Conservation (phyloP, 192 early-diverging fungal genomes). For the Mycoemilia scoparia region DNA sequence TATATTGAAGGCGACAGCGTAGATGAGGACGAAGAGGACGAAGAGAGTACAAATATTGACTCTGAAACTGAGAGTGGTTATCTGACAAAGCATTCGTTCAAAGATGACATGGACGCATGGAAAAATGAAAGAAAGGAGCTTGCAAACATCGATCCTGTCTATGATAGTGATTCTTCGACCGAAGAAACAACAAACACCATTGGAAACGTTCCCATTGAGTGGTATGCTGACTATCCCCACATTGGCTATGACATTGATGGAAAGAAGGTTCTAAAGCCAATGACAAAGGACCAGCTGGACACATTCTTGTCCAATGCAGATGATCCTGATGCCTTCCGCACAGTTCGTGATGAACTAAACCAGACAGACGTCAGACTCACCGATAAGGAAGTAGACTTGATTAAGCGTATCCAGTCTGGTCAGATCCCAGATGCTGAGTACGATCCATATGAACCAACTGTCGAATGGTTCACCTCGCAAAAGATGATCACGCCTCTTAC, state of each 20-base stretch:
- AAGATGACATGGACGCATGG: constrained; percentile 13
- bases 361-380: constrained; percentile 69
- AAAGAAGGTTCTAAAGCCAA: constrained; percentile 77
- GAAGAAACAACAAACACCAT: constrained; percentile 83
- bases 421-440: constrained; percentile 65
- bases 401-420: constrained; percentile 69
- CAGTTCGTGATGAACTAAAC: constrained; percentile 64
- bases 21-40: constrained; percentile 17
- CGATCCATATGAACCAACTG: constrained; percentile 81
- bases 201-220: constrained; percentile 90
- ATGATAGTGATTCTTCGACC: constrained; percentile 81
- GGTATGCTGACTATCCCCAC: constrained; percentile 93
- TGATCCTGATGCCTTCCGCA: constrained; percentile 77
- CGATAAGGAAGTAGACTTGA: constrained; percentile 83
- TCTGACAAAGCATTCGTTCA: constrained; percentile 26
- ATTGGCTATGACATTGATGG: constrained; percentile 93
- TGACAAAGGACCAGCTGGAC: constrained; percentile 82
- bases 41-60: constrained; percentile 17
- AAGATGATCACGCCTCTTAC: constrained; percentile 62
- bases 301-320: constrained; percentile 83
- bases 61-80: constrained; percentile 7
- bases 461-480: constrained; percentile 90
- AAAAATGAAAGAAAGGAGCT: constrained; percentile 33
- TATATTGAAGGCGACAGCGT: constrained; percentile 18
- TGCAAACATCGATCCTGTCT: constrained; percentile 83